These are phyloP conservation scores for Lasiosphaeriaceae sp. DNA, from an alignment of 495 filamentous ascomycete species.

Conservation along the genomic window DNA sequence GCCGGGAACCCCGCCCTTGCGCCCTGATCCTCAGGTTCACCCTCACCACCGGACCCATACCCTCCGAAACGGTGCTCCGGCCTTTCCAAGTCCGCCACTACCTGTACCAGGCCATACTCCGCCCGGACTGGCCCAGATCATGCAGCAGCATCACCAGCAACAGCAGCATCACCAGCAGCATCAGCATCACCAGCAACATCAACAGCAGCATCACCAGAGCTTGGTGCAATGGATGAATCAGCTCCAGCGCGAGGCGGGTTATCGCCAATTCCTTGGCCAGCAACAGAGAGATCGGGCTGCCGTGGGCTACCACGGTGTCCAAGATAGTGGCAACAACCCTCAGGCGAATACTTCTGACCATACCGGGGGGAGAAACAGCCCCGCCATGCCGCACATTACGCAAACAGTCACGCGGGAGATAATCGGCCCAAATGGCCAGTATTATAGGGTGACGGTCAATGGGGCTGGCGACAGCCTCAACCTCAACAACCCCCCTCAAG, in stretches of 20 bases:
- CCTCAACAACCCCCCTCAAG: constrained; percentile 1
- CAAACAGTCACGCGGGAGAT: constrained; percentile 25
- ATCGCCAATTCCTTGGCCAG: constrained; percentile 17
- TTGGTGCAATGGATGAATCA: constrained; percentile 27
- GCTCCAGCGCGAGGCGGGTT: constrained; percentile 20
- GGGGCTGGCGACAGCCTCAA: constrained; percentile 10
- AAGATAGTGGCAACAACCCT: constrained; percentile 7
- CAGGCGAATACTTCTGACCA: neutral
- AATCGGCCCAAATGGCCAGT: constrained; percentile 27
- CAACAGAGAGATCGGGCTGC: constrained; percentile 25
- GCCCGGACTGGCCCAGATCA: constrained; percentile 7
- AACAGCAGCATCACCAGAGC: constrained; percentile 21
- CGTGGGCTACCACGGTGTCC: constrained; percentile 12
- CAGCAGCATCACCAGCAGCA: constrained; percentile 21
- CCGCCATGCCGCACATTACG: constrained; percentile 8
- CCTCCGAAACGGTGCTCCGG: constrained; percentile 3
- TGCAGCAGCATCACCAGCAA: constrained; percentile 15
- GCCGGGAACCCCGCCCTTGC: constrained; percentile 3
- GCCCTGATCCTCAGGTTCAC: constrained; percentile 2
- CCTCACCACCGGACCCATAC: constrained; percentile 4
- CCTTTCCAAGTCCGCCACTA: constrained; percentile 5
- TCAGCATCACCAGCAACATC: neutral
- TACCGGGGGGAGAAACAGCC: constrained; percentile 12
- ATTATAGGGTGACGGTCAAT: constrained; percentile 28
- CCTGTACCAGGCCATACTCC: constrained; percentile 9